Evolutionary conservation across 345 rosid species (phyloP).

Genomic region (Clarkia xantiana): DNA sequence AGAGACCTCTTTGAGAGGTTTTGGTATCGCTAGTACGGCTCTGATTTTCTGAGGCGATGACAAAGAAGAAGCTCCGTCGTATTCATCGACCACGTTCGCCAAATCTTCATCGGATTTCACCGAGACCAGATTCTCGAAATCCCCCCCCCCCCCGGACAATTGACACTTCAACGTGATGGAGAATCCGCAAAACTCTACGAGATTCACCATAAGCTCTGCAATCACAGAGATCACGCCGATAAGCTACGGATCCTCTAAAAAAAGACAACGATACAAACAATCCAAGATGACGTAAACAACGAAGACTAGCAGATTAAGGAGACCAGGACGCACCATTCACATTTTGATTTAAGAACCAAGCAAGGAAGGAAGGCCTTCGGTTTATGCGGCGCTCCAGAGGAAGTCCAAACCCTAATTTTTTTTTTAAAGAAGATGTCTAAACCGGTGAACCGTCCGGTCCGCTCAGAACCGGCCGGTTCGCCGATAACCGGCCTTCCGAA

Average conservation of each 20-base stretch:
- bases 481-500: too few relatives aligned
- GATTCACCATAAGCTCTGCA: constrained; percentile 41
- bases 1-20: constrained; percentile 31
- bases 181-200: constrained; percentile 38
- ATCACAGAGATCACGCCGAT: neutral
- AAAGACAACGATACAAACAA: neutral
- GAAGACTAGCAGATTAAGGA: neutral
- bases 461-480: too few relatives aligned
- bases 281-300: too few relatives aligned
- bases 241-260: too few relatives aligned
- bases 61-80: constrained; percentile 26
- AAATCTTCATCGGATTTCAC: constrained; percentile 71
- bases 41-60: constrained; percentile 21
- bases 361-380: too few relatives aligned
- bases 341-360: too few relatives aligned
- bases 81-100: constrained; percentile 30
- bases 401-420: too few relatives aligned
- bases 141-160: constrained; percentile 60
- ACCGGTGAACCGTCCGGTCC: too few relatives aligned
- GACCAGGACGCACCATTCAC: constrained; percentile 31
- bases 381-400: too few relatives aligned
- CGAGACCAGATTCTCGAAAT: constrained; percentile 62
- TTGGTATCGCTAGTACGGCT: constrained; percentile 31
- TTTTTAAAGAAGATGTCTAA: too few relatives aligned
- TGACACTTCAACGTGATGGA: constrained; percentile 52